These are phyloP conservation scores for Gossypium anomalum DNA, from an alignment of 345 rosid species.

Conservation along the genomic window DNA sequence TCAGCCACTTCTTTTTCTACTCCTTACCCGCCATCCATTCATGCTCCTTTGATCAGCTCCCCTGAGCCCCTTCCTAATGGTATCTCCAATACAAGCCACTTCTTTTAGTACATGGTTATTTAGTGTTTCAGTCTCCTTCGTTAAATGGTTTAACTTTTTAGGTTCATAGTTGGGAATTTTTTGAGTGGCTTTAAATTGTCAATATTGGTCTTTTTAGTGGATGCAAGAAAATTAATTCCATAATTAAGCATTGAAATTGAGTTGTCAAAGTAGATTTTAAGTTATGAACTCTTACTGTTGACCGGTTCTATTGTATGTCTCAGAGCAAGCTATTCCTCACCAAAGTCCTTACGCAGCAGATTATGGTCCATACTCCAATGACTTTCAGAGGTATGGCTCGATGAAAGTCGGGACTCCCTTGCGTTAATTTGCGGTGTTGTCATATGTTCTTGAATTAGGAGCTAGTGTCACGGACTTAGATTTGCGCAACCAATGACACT, in stretches of 20 bases:
- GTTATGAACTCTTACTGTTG: neutral
- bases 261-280: neutral
- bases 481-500: too few species aligned
- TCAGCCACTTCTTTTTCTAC: slow-evolving; percentile 56
- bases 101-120: neutral
- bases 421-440: too few species aligned
- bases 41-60: slow-evolving; percentile 61
- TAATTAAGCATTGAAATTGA: neutral
- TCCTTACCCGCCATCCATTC: slow-evolving; percentile 63
- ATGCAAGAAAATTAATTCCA: too few species aligned
- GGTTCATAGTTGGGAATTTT: neutral
- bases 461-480: neutral
- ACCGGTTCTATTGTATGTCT: slow-evolving; percentile 5
- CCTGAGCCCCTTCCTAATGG: slow-evolving; percentile 63
- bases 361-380: slow-evolving; percentile 32
- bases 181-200: neutral
- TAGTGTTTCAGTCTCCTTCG: neutral
- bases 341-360: slow-evolving; percentile 57
- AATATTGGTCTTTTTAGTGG: slow-evolving; percentile 6
- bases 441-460: neutral
- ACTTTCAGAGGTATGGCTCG: slow-evolving; percentile 41
- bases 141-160: neutral
- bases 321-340: slow-evolving; percentile 62
- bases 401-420: neutral
- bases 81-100: slow-evolving; percentile 14